Evolutionary conservation across 129 eudicot species (phyloP), one percentile per base, ranked within the genome.

Genomic region (Apium graveolens): DNA sequence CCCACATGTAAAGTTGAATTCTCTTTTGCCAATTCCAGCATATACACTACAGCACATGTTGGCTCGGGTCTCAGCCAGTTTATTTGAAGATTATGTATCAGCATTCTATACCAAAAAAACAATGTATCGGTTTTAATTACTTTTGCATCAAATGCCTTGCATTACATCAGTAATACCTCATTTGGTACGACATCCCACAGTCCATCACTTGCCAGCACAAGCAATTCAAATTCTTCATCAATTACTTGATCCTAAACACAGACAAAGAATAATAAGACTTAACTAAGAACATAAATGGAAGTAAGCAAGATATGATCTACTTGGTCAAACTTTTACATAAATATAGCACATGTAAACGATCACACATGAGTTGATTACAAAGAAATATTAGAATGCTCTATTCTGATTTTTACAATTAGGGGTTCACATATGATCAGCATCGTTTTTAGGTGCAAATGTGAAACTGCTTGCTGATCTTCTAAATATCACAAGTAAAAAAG

Each of bases 161-260:
- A 60, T 60, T 46, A 60, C 65, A 80, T 74, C 16, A 42, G n/a
- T 63, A 31, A n/a, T 81, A 90, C 97, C 98, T 89, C 98, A 77
- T 93, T 93, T 21, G 97, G 84, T 70, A 91, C 96, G 78, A 89
- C 96, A 76, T 91, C 98, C 95, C 98, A 91, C 3, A 93, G 88
- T 63, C 98, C 97, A 70, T 93, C 98, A 86, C 96, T 93, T 31
- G 97, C 97, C 80, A 93, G 96, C 81, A 91, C 90, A 31, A 93
- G 95, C 84, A 91, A 53, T 72, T 93, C 93, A 31, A 91, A 84
- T 70, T 86, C 90, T 81, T 88, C 88, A 78, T 87, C 86, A 55
- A 93, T 87, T 74, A 86, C 97, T 85, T 76, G 90, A 51, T 93
- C 98, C 97, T 91, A 90, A 62, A 45, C 46, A 12, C 32, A 18